These are phyloP conservation scores for Dorcoceras hygrometricum DNA, from an alignment of 257 asterid genomes.

Conservation along the genomic window DNA sequence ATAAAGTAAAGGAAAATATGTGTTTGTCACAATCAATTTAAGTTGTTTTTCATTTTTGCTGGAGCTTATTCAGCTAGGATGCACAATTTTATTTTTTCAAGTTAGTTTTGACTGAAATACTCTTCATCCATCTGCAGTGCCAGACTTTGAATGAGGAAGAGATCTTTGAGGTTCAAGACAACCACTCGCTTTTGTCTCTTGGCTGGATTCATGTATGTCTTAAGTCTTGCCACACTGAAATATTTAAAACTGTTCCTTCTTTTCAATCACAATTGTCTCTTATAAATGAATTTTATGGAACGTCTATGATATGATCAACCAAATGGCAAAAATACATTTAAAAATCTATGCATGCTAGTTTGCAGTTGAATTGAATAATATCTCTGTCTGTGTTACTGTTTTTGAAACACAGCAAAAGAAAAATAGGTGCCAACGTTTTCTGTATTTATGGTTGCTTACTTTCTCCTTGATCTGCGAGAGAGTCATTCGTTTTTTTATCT, in stretches of 20 bases:
- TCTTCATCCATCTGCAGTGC: slow-evolving; percentile 34
- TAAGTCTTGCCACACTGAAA: not conserved
- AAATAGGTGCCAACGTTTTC: too few relatives aligned
- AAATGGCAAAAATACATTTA: too few relatives aligned
- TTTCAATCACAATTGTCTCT: not conserved
- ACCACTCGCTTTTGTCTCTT: slow-evolving; percentile 43
- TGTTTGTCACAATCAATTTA: not conserved
- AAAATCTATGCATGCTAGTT: too few relatives aligned
- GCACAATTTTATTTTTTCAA: not conserved
- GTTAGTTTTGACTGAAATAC: not conserved
- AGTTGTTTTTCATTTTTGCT: not conserved
- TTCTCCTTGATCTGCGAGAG: too few relatives aligned
- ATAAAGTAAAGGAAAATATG: not conserved
- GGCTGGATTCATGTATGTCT: slow-evolving; percentile 63
- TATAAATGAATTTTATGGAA: too few relatives aligned
- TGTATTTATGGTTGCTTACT: too few relatives aligned
- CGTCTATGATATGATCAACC: too few relatives aligned
- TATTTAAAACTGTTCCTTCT: not conserved
- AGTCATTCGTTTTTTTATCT: too few relatives aligned
- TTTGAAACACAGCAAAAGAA: too few relatives aligned
- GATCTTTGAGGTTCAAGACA: slow-evolving; percentile 52
- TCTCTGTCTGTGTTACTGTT: too few relatives aligned
- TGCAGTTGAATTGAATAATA: too few relatives aligned
- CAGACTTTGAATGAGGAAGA: slow-evolving; percentile 60
- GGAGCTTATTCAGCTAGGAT: not conserved